Percentiles rank a stretch among this genome's conserved stretches.
Conservation (phyloP, 257 asterid species). For the Solanum lignicaule region DNA sequence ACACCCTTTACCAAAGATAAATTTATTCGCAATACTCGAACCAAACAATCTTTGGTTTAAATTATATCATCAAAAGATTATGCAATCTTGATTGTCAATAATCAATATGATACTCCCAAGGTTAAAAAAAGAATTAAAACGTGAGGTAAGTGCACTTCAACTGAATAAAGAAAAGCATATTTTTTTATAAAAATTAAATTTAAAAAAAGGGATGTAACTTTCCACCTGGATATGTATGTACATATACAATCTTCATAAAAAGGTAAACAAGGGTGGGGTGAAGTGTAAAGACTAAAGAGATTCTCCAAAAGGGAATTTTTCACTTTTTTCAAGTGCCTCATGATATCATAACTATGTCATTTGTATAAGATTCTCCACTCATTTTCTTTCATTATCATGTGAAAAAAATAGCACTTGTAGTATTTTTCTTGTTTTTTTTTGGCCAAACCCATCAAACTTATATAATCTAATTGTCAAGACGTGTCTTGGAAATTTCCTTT, state of each 20-base stretch:
- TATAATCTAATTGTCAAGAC: neutral
- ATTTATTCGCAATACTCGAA: neutral
- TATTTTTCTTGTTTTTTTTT: neutral
- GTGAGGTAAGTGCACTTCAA: neutral
- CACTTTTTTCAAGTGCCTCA: neutral
- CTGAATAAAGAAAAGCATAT: neutral
- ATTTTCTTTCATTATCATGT: neutral
- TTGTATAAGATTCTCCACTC: neutral
- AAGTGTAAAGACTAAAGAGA: neutral
- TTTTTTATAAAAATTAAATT: neutral
- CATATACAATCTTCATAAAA: neutral
- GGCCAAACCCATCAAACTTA: neutral
- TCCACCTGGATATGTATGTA: neutral
- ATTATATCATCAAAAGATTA: neutral
- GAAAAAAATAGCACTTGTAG: neutral
- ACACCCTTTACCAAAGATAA: neutral
- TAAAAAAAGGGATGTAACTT: neutral
- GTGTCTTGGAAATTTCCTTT: neutral
- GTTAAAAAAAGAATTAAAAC: neutral
- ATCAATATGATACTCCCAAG: neutral
- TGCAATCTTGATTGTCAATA: neutral
- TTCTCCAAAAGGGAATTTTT: neutral
- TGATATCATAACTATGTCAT: conserved; percentile 1
- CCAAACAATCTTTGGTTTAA: neutral
- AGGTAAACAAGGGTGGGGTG: neutral